Percentiles rank a stretch among this genome's conserved stretches.
Evolutionary conservation across 768 basidiomycete genomes (phyloP).

Genomic region (Agaricus sinodeliciosus): DNA sequence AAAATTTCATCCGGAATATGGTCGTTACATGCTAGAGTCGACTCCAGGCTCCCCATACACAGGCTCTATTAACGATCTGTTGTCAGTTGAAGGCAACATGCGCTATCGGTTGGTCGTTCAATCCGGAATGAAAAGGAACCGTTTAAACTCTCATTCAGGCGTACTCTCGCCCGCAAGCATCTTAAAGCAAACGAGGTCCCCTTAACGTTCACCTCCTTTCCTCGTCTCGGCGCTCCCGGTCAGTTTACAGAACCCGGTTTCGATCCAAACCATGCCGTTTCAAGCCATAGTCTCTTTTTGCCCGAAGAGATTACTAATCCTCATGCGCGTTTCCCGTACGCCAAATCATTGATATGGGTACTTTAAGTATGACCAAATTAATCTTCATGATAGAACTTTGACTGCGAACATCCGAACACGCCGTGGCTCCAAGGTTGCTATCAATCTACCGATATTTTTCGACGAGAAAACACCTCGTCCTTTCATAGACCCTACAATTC

Average conservation of each 20-base stretch:
- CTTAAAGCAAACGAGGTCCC: constrained; percentile 85
- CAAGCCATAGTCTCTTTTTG: constrained; percentile 90
- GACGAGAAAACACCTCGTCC: constrained; percentile 84
- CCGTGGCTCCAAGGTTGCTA: constrained; percentile 89
- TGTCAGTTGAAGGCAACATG: constrained; percentile 94
- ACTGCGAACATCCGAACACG: constrained; percentile 92
- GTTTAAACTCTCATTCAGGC: constrained; percentile 36
- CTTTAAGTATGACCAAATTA: constrained; percentile 3
- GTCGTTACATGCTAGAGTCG: constrained; percentile 97
- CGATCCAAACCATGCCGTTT: constrained; percentile 66
- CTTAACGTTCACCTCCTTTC: constrained; percentile 92
- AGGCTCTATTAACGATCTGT: constrained; percentile 76
- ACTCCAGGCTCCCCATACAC: constrained; percentile 96
- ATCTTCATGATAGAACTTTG: constrained; percentile 60
- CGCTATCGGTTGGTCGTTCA: constrained; percentile 61
- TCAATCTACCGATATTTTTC: constrained; percentile 89
- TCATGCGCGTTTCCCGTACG: constrained; percentile 96
- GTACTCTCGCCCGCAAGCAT: constrained; percentile 76
- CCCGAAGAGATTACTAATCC: constrained; percentile 96
- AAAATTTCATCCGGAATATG: constrained; percentile 96
- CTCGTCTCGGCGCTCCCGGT: constrained; percentile 82
- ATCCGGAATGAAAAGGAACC: not conserved
- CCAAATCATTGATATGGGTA: constrained; percentile 16
- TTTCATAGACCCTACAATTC: constrained; percentile 90
- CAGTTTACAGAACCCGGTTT: constrained; percentile 90